These are phyloP conservation scores for Mycena rosella DNA, from an alignment of 768 basidiomycete genomes.

Conservation along the genomic window DNA sequence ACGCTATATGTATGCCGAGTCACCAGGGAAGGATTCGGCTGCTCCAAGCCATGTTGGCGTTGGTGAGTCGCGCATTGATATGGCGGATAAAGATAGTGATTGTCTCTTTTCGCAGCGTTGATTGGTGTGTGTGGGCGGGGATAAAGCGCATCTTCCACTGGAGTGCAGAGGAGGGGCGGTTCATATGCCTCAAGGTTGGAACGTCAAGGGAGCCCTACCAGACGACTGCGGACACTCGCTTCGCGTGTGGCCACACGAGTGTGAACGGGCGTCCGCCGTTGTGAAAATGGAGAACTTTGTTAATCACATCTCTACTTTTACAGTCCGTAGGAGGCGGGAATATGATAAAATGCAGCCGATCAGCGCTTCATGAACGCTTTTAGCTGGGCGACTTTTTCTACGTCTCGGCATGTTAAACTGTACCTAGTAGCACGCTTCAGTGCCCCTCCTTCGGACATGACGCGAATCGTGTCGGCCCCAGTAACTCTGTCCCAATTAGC, in stretches of 20 bases:
- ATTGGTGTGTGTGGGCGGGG: constrained; percentile 70
- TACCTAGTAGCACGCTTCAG: constrained; percentile 73
- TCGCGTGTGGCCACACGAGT: neutral
- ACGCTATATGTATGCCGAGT: constrained; percentile 65
- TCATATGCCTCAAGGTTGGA: constrained; percentile 59
- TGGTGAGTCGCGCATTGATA: constrained; percentile 43
- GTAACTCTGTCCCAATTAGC: constrained; percentile 71
- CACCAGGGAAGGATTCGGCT: constrained; percentile 62
- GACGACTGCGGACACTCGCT: constrained; percentile 43
- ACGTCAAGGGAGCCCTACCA: constrained; percentile 55
- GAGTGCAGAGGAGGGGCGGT: constrained; percentile 52
- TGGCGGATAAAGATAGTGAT: constrained; percentile 7
- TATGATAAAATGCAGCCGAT: constrained; percentile 25
- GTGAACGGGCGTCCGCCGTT: neutral
- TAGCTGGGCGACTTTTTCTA: constrained; percentile 68
- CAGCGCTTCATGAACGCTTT: constrained; percentile 45
- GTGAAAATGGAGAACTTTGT: neutral
- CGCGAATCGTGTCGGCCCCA: constrained; percentile 52
- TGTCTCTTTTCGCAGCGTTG: constrained; percentile 46
- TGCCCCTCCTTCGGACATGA: constrained; percentile 61
- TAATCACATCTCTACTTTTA: constrained; percentile 15
- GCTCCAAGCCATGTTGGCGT: constrained; percentile 66
- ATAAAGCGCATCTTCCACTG: constrained; percentile 70
- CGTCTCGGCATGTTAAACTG: constrained; percentile 90
- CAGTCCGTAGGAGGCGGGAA: constrained; percentile 17